Percentiles rank a stretch among this genome's conserved stretches.
Evolutionary conservation across 495 filamentous ascomycete genomes (phyloP).

Genomic region (Podospora didyma): DNA sequence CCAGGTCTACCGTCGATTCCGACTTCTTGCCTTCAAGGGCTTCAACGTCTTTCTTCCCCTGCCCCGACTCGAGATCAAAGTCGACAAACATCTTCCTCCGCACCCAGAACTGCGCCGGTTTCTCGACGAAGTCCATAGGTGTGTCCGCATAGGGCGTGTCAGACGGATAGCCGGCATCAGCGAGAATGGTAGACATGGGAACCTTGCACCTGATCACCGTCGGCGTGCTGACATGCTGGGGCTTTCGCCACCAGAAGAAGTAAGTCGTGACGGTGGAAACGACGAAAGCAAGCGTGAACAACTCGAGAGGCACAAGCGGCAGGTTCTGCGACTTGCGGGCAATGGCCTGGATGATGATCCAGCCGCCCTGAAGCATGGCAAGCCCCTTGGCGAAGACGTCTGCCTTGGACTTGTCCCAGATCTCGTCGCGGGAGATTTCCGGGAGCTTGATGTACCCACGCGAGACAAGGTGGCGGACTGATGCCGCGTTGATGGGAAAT

Average conservation of each 20-base stretch:
- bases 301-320: conserved; percentile 19
- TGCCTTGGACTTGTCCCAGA: conserved; percentile 23
- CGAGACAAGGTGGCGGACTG: conserved; percentile 15
- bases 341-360: conserved; percentile 15
- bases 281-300: conserved; percentile 23
- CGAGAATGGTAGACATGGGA: conserved; percentile 10
- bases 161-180: conserved; percentile 11
- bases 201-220: conserved; percentile 6
- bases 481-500: conserved; percentile 19
- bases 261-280: conserved; percentile 28
- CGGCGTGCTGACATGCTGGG: conserved; percentile 25
- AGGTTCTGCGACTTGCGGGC: conserved; percentile 8
- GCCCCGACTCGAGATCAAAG: conserved; percentile 1
- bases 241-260: conserved; percentile 38
- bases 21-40: not conserved
- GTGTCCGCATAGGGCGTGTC: conserved; percentile 19
- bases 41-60: not conserved
- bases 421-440: conserved; percentile 15
- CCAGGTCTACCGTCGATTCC: not conserved
- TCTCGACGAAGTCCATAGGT: conserved; percentile 36
- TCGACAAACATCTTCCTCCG: not conserved
- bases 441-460: conserved; percentile 16
- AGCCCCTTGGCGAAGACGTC: conserved; percentile 17
- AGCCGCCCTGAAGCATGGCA: conserved; percentile 15
- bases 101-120: conserved; percentile 7